Conservation (phyloP, 2,329 filamentous ascomycete genomes). For the Sporothrix humicola region DNA sequence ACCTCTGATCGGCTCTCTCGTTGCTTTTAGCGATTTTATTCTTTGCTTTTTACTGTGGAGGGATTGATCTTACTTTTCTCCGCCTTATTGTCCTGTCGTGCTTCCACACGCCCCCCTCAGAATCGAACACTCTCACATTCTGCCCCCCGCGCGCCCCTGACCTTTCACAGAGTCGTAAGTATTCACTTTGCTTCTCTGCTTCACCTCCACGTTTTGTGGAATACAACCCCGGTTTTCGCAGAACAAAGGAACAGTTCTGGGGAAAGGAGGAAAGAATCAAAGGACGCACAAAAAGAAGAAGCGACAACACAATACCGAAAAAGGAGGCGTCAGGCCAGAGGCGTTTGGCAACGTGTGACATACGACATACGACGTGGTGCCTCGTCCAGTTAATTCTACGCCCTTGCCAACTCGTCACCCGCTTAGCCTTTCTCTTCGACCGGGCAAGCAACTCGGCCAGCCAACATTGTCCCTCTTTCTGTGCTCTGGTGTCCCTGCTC, state of each 20-base stretch:
- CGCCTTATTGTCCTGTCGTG: constrained; percentile 1
- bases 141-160: constrained; percentile 10
- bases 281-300: background rate
- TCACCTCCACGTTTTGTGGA: constrained; percentile 23
- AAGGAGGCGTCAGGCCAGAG: background rate
- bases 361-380: background rate
- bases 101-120: background rate
- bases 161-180: background rate
- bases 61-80: background rate
- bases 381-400: background rate
- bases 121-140: background rate
- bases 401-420: background rate
- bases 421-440: background rate
- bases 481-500: background rate
- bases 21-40: background rate
- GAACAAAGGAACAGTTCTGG: constrained; percentile 10
- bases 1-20: background rate
- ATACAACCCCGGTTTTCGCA: constrained; percentile 24
- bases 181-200: background rate
- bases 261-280: background rate
- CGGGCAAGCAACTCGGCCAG: background rate
- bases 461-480: background rate
- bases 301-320: background rate
- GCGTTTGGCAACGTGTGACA: background rate
- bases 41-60: too few relatives aligned